These are phyloP conservation scores for Arctium lappa DNA, from an alignment of 129 eudicot genomes.

Conservation along the genomic window DNA sequence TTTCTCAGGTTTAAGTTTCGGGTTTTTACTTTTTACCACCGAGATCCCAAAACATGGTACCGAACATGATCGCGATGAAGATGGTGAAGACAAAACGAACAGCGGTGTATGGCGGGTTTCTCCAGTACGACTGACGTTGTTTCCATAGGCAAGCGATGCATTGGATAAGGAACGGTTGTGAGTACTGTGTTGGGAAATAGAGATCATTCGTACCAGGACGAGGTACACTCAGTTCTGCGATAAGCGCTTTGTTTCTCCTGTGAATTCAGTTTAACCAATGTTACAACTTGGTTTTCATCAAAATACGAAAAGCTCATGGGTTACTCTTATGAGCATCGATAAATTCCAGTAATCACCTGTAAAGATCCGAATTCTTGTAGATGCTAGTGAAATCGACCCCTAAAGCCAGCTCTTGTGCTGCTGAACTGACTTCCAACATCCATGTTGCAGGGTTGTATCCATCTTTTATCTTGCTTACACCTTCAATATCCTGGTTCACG, in stretches of 20 bases:
- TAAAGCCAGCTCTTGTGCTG: conserved; percentile 49
- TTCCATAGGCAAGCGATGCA: conserved; percentile 54
- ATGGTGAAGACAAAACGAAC: conserved; percentile 40
- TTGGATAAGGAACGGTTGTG: conserved; percentile 39
- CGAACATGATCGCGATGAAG: conserved; percentile 37
- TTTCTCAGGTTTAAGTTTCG: neutral
- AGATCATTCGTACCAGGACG: conserved; percentile 43
- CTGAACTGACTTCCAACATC: conserved; percentile 64
- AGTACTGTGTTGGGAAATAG: conserved; percentile 38
- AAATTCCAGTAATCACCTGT: conserved; percentile 15
- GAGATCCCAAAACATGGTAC: conserved; percentile 62
- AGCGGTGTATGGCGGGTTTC: conserved; percentile 50
- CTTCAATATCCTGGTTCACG: conserved; percentile 32
- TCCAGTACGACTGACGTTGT: conserved; percentile 49
- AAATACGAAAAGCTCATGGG: no score
- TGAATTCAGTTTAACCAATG: neutral
- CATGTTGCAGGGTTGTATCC: conserved; percentile 76
- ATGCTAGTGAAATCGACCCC: conserved; percentile 49
- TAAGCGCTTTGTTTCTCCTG: conserved; percentile 51
- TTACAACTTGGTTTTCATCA: no score
- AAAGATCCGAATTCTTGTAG: conserved; percentile 55
- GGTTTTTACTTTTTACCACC: conserved; percentile 40
- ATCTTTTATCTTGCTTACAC: conserved; percentile 54
- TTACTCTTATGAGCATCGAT: no score
- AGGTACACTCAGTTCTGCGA: conserved; percentile 39